Evolutionary conservation across 306 rosid genomes (phyloP), one percentile per base, ranked within the genome.

Genomic region (Rosa multiflora): DNA sequence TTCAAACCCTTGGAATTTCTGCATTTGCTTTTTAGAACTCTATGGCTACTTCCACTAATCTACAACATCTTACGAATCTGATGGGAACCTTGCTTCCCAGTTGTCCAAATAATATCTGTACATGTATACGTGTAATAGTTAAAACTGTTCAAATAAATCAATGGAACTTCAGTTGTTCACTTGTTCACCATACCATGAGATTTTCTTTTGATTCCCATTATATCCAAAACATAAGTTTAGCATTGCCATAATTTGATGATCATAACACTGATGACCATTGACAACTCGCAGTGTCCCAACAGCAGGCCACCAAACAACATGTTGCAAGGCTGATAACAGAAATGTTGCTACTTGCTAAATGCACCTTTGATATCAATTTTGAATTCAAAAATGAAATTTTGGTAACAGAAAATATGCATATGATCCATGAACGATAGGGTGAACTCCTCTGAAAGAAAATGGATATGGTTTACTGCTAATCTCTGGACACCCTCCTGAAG

Each of bases 1-100:
- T 77, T 82, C 99, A 15, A 92, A 88, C 76, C 94, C 90, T 10
- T 89, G 91, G 92, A 95, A 90, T 86, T 68, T 91, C 79, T 85
- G 90, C 86, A 82, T 95, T 74, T 92, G 98, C 88, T 85, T 89
- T 85, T 53, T 95, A 74, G 99, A 95, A 75, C 88, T 92, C 5
- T 94, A 94, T 70, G 99, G 99, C 72, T 86, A 86, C 83, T 92
- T 91, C 78, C 96, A 82, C 73, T 94, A 80, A 87, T 47, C 23
- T 67, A 37, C 39, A 18, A 15, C 15, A 37, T 67, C 47, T 29
- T 64, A 35, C 37, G 2, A 15, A 35, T 35, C 21, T 66, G 7
- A 8, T 0, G 44, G 69, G 69, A 32, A 64, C 44, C 44, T 64
- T 9, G 2, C 21, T 63, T 35, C 70, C 69, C 69, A 15, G 15